These are phyloP conservation scores for Fagopyrum homotropicum DNA, from an alignment of 148 eudicot species.

Conservation along the genomic window DNA sequence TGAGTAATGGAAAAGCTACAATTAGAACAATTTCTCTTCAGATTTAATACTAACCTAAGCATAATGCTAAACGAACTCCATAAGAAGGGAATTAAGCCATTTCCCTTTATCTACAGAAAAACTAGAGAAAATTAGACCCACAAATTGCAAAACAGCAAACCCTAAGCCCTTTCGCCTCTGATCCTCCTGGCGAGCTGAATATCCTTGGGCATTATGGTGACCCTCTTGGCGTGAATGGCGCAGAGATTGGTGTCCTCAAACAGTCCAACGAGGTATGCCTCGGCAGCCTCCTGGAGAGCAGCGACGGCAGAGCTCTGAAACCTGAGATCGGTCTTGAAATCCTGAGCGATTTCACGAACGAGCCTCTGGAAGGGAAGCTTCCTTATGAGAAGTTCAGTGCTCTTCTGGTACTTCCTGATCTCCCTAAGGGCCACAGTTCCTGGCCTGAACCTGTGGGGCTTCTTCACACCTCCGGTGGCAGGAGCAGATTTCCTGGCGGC, in stretches of 20 bases:
- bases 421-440: constrained; percentile 10
- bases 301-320: constrained; percentile 14
- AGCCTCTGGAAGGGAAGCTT: constrained; percentile 17
- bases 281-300: constrained; percentile 11
- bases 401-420: constrained; percentile 17
- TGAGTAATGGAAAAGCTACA: no score
- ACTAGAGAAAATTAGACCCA: background rate
- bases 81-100: no score
- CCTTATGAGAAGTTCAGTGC: constrained; percentile 13
- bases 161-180: constrained; percentile 15
- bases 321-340: constrained; percentile 15
- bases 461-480: constrained; percentile 15
- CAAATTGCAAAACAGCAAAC: background rate
- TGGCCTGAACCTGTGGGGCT: constrained; percentile 15
- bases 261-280: constrained; percentile 12
- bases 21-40: no score
- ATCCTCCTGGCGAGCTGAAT: constrained; percentile 16
- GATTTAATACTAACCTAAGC: no score
- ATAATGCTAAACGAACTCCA: no score
- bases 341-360: constrained; percentile 12
- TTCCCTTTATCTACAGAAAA: background rate
- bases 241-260: constrained; percentile 12
- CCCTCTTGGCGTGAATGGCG: constrained; percentile 16
- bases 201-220: constrained; percentile 14
- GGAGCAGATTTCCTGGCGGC: constrained; percentile 16